These are phyloP conservation scores for Pholiota molesta DNA, from an alignment of 768 basidiomycete genomes.

Conservation along the genomic window DNA sequence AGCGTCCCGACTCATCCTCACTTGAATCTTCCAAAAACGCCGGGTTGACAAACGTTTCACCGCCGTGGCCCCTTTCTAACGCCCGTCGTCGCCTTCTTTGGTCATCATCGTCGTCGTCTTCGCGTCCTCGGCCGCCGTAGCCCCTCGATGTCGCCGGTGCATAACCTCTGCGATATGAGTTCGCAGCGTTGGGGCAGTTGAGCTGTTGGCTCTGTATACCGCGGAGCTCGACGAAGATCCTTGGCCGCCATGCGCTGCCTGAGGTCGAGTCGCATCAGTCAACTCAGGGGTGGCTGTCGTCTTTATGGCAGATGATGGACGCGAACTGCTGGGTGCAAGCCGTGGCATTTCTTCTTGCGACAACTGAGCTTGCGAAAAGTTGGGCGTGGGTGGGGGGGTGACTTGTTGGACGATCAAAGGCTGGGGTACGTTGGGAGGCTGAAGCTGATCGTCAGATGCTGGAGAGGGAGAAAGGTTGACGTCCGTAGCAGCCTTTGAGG, in stretches of 20 bases:
- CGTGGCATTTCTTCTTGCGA: conserved; percentile 2
- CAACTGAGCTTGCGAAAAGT: neutral
- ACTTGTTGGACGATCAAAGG: neutral
- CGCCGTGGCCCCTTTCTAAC: conserved; percentile 15
- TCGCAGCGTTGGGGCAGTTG: conserved; percentile 3
- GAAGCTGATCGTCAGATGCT: neutral
- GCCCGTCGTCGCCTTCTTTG: conserved; percentile 17
- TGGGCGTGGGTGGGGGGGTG: neutral
- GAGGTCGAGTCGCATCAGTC: conserved; percentile 1
- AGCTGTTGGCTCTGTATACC: conserved; percentile 2
- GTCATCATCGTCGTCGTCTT: conserved; percentile 43
- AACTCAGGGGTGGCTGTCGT: neutral
- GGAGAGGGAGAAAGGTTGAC: neutral
- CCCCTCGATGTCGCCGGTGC: conserved; percentile 23
- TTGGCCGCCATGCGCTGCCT: conserved; percentile 5
- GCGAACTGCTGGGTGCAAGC: neutral
- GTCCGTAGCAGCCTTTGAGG: conserved; percentile 6
- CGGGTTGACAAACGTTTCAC: conserved; percentile 9
- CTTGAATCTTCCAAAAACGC: conserved; percentile 15
- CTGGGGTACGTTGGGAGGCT: neutral
- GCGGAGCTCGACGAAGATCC: conserved; percentile 11
- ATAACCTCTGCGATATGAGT: conserved; percentile 2
- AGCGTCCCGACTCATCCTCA: conserved; percentile 25
- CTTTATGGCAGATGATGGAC: conserved; percentile 3
- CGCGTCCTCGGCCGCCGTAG: conserved; percentile 20